Evolutionary conservation across 257 asterid genomes (phyloP), one percentile per base, ranked within the genome.

Genomic region (Echium plantagineum): DNA sequence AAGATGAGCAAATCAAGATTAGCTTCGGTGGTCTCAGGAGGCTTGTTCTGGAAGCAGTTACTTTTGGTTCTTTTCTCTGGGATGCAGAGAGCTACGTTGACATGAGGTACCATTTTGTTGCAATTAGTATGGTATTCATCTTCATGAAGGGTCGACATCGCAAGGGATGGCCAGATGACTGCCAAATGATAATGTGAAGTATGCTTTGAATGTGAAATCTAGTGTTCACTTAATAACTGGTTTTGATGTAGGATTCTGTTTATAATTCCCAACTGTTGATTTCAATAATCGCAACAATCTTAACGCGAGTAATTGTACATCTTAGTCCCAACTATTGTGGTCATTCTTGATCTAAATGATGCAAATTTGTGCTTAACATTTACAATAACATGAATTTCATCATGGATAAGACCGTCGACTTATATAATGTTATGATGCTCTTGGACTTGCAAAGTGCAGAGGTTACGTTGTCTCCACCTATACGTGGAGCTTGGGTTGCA

Each of bases 51-150:
- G 98, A 91, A 75, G 98, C 98, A 2, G 97, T 82, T 65, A 85
- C 98, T 56, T 91, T 91, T 12, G 97, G 98, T 46, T 88, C 98
- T 52, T 91, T 91, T 67, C 95, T 91, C 55, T 91, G 98, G 97
- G 97, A 88, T 57, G 94, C 89, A 2, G 95, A 91, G 79, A 86
- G 94, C 81, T 75, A 80, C 59, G 94, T 88, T 20, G 97, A 91
- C 53, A 72, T 89, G 1, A 84, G 94, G 77, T 88, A 81, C 72
- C 95, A 85, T 75, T 89, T 91, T 48, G 95, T 91, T 72, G 79
- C 94, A 63, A 77, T 66, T 88, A 70, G 47, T 10, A 35, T 35
- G 5, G 3, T 35, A 35, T 28, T 24, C 4, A 6, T 28, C 32
- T 28, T 28, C 32, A 28, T 28, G 32, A 28, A 28, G 32, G 32